Evolutionary conservation across 805 yeast genomes (phyloP), one percentile per base, ranked within the genome.

Genomic region (Yarrowia alimentaria): DNA sequence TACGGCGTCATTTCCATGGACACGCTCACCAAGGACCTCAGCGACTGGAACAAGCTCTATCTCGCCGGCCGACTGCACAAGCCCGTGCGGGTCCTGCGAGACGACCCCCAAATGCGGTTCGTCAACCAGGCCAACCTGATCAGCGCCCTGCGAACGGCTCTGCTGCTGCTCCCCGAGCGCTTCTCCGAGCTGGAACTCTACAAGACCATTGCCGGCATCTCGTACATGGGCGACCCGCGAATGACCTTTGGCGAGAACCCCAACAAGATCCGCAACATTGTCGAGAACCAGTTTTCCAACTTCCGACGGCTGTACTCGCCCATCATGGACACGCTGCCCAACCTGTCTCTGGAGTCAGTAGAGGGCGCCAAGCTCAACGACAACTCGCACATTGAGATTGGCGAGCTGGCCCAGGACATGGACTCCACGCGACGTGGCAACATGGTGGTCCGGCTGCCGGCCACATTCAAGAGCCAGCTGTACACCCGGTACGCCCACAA

Each of bases 51-150:
- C 21, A 77, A 89, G 0, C 75, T 93, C 59, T 93, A 93, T 60
- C 62, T 93, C 14, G 94, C 96, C 1, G 99, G 99, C 1, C 73
- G 99, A 55, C 70, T 93, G 53, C 99, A 93, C 60, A 93, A 93
- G 61, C 99, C 99, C 0, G 95, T 91, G 5, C 83, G 85, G 54
- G 74, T 85, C 25, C 64, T 86, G 30, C 75, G 79, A 56, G 85
- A 81, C 59, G 81, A 82, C 53, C 73, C 82, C 1, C 72, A 77
- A 60, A 73, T 85, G 6, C 72, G 78, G 51, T 77, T 82, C 52
- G 71, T 84, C 60, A 85, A 86, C 60, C 90, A 86, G 60, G 77
- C 75, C 55, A 93, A 93, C 63, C 69, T 93, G 54, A 74, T 80
- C 48, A 81, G 82, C 52, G 97, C 95, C 6, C 76, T 90, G 43